Evolutionary conservation across 169 alveolate species (phyloP).

Genomic region (Plasmodium gonderi): DNA sequence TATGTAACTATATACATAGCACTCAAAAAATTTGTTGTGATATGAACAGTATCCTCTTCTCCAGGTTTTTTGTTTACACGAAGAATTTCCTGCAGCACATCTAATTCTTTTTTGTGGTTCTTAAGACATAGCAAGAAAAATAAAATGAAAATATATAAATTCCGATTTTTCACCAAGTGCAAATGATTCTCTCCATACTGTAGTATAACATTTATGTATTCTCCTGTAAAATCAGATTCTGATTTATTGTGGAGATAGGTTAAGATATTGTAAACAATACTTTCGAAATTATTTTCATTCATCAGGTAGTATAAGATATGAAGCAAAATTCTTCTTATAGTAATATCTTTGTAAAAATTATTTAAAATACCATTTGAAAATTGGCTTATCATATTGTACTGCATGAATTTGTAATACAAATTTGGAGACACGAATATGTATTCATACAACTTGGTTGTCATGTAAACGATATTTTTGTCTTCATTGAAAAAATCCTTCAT

Average conservation of each 20-base stretch:
- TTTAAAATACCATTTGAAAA: slow-evolving; percentile 3
- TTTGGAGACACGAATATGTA: neutral
- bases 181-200: slow-evolving; percentile 16
- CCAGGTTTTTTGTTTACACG: neutral
- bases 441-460: slow-evolving; percentile 7
- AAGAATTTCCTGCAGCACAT: neutral
- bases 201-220: slow-evolving; percentile 32
- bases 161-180: neutral
- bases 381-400: neutral
- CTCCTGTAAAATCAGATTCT: neutral
- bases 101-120: slow-evolving; percentile 13
- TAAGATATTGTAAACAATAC: neutral
- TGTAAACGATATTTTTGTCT: slow-evolving; percentile 37
- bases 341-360: slow-evolving; percentile 13
- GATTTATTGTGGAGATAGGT: neutral
- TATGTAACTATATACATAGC: slow-evolving; percentile 27
- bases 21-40: slow-evolving; percentile 44
- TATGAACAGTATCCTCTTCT: neutral
- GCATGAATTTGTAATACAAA: neutral
- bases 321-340: slow-evolving; percentile 32
- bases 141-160: slow-evolving; percentile 30
- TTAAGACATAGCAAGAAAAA: slow-evolving; percentile 43
- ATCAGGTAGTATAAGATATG: slow-evolving; percentile 20
- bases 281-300: slow-evolving; percentile 20
- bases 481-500: slow-evolving; percentile 4